Evolutionary conservation across 2,329 filamentous ascomycete species (phyloP).

Genomic region (Thelonectria olida): DNA sequence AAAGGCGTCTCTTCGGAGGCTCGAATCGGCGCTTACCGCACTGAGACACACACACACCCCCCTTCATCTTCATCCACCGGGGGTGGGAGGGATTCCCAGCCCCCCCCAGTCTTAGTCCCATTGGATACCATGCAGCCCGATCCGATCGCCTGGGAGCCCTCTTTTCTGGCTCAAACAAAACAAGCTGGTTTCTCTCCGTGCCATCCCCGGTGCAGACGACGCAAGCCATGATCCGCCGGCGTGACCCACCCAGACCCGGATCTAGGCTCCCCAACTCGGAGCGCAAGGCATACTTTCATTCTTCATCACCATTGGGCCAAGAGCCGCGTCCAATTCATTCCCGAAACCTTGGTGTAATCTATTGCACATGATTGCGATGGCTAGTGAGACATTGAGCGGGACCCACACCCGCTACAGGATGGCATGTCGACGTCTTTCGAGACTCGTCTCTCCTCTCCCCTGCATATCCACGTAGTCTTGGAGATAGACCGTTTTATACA

Average conservation of each 20-base stretch:
- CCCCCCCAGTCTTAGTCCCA: slow-evolving; percentile 11
- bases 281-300: slow-evolving; percentile 39
- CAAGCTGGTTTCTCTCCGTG: slow-evolving; percentile 17
- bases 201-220: slow-evolving; percentile 29
- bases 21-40: slow-evolving; percentile 38
- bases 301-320: slow-evolving; percentile 38
- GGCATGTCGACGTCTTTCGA: slow-evolving; percentile 12
- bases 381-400: slow-evolving; percentile 37
- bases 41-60: slow-evolving; percentile 12
- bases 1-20: slow-evolving; percentile 24
- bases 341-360: slow-evolving; percentile 34
- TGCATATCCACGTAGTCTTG: slow-evolving; percentile 35
- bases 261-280: slow-evolving; percentile 15
- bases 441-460: slow-evolving; percentile 31
- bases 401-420: slow-evolving; percentile 28
- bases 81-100: slow-evolving; percentile 11
- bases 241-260: slow-evolving; percentile 29
- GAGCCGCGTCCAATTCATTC: slow-evolving; percentile 37
- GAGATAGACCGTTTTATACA: slow-evolving; percentile 27
- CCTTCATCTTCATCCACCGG: background rate
- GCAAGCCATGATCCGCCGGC: slow-evolving; percentile 28
- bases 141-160: slow-evolving; percentile 37
- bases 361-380: slow-evolving; percentile 40
- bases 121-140: slow-evolving; percentile 32
- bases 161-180: slow-evolving; percentile 25